Evolutionary conservation across 768 basidiomycete species (phyloP), one percentile per base, ranked within the genome.

Genomic region (Boletales sp.): DNA sequence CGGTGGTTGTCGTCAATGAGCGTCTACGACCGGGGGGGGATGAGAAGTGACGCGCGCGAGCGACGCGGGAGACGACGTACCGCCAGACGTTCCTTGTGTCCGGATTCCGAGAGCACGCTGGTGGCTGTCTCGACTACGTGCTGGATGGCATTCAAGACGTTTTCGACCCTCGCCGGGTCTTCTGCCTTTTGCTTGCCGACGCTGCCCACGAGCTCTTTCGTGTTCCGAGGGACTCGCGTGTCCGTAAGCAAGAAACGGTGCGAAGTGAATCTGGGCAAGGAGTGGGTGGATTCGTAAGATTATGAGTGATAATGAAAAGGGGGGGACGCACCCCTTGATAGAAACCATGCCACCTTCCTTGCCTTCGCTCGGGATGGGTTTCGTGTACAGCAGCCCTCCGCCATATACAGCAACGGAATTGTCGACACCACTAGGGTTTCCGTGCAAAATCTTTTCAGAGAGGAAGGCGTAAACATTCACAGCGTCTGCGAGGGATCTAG

Each of bases 351-450:
- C 89, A 53, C 85, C 81, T 67, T 84, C 82, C 71, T 74, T 83
- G 44, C 78, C 82, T 55, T 87, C 63, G 11, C 48, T 65, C 17
- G 63, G 64, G 25, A 90, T 51, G 57, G 90, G 74, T 49, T 89
- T 82, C 15, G 87, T 90, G 71, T 95, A 99, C 17, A 86, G 82
- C 57, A 98, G 74, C 25, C 93, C 96, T 42, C 95, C 95, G 17
- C 96, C 96, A 62, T 86, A 89, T 1, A 93, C 88, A 14, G 90
- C 80, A 33, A 97, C 91, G 17, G 94, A 89, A 67, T 99, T 98
- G 67, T 99, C 96, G 19, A 99, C 89, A 9, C 96, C 96, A 59
- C 92, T 95, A 3, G 96, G 96, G 61, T 89, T 98, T 1, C 96
- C 96, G 65, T 99, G 96, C 44, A 97, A 72, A 37, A 99, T 87